Percentiles rank a stretch among this genome's conserved stretches.
Conservation (phyloP, 2,329 filamentous ascomycete genomes). For the Fusarium albosuccineum region DNA sequence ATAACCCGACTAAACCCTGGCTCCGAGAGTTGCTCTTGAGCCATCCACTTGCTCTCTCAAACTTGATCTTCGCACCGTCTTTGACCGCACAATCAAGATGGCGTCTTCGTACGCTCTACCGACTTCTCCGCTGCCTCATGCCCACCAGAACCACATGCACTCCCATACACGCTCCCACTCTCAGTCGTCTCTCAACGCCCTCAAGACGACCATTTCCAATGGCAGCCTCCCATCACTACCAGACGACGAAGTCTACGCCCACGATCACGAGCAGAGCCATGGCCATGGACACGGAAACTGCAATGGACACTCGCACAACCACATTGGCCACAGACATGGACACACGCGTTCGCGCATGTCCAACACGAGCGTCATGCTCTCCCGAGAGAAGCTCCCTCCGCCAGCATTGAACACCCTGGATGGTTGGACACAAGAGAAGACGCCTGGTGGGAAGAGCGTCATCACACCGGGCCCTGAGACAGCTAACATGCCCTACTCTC, state of each 20-base stretch:
- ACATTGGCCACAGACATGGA: slow-evolving; percentile 46
- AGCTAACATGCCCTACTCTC: slow-evolving; percentile 46
- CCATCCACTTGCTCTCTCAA: slow-evolving; percentile 4
- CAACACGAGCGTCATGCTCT: slow-evolving; percentile 45
- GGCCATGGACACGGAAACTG: slow-evolving; percentile 37
- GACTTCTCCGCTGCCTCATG: slow-evolving; percentile 63
- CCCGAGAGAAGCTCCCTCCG: slow-evolving; percentile 50
- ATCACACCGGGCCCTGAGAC: slow-evolving; percentile 52
- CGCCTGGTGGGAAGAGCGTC: slow-evolving; percentile 56
- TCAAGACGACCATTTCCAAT: slow-evolving; percentile 52
- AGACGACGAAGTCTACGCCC: slow-evolving; percentile 50
- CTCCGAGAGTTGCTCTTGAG: slow-evolving; percentile 4
- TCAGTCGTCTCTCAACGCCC: slow-evolving; percentile 56
- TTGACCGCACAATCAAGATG: slow-evolving; percentile 51
- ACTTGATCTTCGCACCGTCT: slow-evolving; percentile 16
- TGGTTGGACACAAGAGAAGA: slow-evolving; percentile 58
- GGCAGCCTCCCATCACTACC: slow-evolving; percentile 49
- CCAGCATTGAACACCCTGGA: slow-evolving; percentile 51
- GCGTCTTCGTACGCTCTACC: slow-evolving; percentile 67
- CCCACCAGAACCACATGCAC: slow-evolving; percentile 59
- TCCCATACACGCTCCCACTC: slow-evolving; percentile 56
- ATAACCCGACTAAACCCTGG: slow-evolving; percentile 33
- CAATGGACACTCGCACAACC: slow-evolving; percentile 43
- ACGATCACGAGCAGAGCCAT: slow-evolving; percentile 47
- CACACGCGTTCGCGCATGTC: slow-evolving; percentile 50